phyloP scores from a whole-genome alignment of 257 asterid species.

The Rubia yunnanensis region DNA sequence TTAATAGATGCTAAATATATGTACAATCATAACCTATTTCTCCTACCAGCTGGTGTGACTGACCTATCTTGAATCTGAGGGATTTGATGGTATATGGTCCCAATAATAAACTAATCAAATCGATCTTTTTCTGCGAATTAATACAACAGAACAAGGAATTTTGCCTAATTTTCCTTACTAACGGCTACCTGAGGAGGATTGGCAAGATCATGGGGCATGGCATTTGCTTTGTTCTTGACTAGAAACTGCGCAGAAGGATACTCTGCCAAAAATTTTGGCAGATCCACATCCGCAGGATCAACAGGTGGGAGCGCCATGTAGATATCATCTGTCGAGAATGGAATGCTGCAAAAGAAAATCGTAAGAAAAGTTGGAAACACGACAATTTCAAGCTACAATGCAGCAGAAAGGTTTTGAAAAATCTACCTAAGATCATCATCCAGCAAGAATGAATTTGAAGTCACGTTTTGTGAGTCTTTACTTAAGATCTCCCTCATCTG shows the following conservation, averaged over 20 bases:
- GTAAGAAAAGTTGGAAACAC: neutral
- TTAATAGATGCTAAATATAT: slow-evolving; percentile 2
- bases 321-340: slow-evolving; percentile 94
- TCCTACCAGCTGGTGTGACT: neutral
- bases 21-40: slow-evolving; percentile 4
- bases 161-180: neutral
- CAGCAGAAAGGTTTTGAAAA: neutral
- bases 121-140: neutral
- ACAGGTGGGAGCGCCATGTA: slow-evolving; percentile 90
- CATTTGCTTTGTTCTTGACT: slow-evolving; percentile 42
- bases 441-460: slow-evolving; percentile 89
- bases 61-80: neutral
- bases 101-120: neutral
- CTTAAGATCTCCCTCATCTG: slow-evolving; percentile 91
- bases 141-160: neutral
- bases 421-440: slow-evolving; percentile 96
- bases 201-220: neutral
- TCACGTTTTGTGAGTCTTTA: slow-evolving; percentile 75
- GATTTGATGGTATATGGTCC: neutral
- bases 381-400: neutral
- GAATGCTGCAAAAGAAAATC: slow-evolving; percentile 53
- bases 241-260: slow-evolving; percentile 58
- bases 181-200: slow-evolving; percentile 5
- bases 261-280: slow-evolving; percentile 64
- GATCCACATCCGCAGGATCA: slow-evolving; percentile 67